These are phyloP conservation scores for Hypericum perforatum DNA, from an alignment of 345 rosid genomes.

Conservation along the genomic window DNA sequence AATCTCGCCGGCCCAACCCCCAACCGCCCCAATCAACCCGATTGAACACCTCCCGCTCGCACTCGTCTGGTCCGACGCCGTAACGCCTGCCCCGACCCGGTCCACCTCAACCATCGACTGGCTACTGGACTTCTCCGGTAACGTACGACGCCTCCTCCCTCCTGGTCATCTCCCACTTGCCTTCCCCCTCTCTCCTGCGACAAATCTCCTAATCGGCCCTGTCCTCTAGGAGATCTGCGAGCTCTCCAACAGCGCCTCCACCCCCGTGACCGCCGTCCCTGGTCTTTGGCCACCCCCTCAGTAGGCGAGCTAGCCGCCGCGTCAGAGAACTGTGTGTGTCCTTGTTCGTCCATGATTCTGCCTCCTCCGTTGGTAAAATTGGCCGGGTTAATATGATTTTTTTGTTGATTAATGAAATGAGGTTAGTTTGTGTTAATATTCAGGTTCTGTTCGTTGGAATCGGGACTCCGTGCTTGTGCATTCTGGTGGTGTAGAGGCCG, in stretches of 20 bases:
- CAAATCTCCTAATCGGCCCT: constrained; percentile 50
- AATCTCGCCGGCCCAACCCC: too few species aligned
- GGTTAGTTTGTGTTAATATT: too few species aligned
- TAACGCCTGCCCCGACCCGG: constrained; percentile 63
- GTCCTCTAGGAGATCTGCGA: constrained; percentile 65
- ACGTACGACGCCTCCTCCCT: too few species aligned
- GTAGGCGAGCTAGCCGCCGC: constrained; percentile 77
- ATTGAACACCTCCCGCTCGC: too few species aligned
- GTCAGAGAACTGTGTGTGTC: constrained; percentile 40
- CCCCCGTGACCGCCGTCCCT: constrained; percentile 52
- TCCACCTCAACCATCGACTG: constrained; percentile 63
- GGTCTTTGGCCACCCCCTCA: constrained; percentile 69
- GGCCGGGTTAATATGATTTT: background rate
- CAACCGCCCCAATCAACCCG: too few species aligned
- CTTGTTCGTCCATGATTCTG: constrained; percentile 40
- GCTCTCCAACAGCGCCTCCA: constrained; percentile 36
- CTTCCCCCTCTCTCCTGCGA: constrained; percentile 67
- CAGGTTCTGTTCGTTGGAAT: constrained; percentile 99
- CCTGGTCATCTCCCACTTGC: constrained; percentile 75
- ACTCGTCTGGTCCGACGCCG: constrained; percentile 47
- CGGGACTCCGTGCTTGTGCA: constrained; percentile 78
- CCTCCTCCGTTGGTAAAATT: constrained; percentile 38
- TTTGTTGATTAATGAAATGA: too few species aligned
- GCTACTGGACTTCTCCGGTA: constrained; percentile 71
- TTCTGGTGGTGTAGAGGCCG: constrained; percentile 59